Base-by-base conservation (phyloP, 257 asterid genomes). In the Paulownia fortunei region DNA sequence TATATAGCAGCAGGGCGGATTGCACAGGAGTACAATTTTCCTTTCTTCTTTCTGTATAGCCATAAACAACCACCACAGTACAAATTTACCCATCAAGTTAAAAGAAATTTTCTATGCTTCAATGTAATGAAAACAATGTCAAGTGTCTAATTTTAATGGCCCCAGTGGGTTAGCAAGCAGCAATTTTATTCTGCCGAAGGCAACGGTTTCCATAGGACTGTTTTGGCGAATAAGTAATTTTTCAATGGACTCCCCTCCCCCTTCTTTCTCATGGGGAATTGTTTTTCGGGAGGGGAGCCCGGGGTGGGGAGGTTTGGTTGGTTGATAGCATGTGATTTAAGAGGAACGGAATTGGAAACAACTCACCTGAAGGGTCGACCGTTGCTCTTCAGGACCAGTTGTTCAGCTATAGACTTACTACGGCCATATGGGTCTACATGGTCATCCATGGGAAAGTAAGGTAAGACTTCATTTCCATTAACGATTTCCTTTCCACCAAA, bases 1-100 rank as follows among this genome's bases (percentile, higher is more conserved):
- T 96, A 93, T 52, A 96, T 93, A 82, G 98, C 96, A 82, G 97
- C 99, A 36, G 99, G 98, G 39, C 99, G 98, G 76, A 93, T 73
- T 55, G 97, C 97, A 80, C 99, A 96, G 3, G 96, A 80, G 84
- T 92, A 96, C 10, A 96, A 63, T 79, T 81, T 89, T 26, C 96
- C 96, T 54, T 79, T 77, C 80, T 77, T 77, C 69, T 90, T 83
- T 79, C 97, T 93, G 93, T 46, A 72, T 6, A 79, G 36, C 73
- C 59, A 74, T 7, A 6, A 51, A 80, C 67, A 59, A 54, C 47
- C 63, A 82, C 16, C 42, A 64, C 42, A 59, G 2, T 27, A 23
- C 47, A 61, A 46, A 73, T 30, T 66, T 3, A 67, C 5, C 72
- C 62, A 79, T 58, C 68, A 16, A 46, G 15, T 16, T 23, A 23